phyloP scores from a whole-genome alignment of 768 basidiomycete genomes.

The Favolaschia claudopus region DNA sequence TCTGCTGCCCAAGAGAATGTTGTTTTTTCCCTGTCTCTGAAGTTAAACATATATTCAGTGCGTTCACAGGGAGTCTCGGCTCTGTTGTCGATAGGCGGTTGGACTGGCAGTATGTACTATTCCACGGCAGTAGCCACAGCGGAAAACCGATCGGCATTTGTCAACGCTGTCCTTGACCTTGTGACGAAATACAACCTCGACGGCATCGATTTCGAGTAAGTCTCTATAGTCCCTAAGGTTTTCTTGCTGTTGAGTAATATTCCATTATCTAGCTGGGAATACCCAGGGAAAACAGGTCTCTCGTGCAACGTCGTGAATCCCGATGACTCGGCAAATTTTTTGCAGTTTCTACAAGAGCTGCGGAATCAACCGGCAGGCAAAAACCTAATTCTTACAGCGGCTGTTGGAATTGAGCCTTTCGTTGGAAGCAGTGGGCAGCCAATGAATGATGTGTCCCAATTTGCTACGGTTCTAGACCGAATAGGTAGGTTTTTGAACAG shows the following conservation, averaged over 20 bases:
- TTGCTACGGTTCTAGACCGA: slow-evolving; percentile 76
- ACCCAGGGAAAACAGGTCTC: slow-evolving; percentile 73
- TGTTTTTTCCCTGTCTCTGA: slow-evolving; percentile 28
- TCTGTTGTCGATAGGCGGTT: slow-evolving; percentile 70
- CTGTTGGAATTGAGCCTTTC: slow-evolving; percentile 74
- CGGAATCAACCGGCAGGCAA: slow-evolving; percentile 59
- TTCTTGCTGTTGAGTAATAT: background rate
- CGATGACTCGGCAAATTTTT: slow-evolving; percentile 80
- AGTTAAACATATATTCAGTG: background rate
- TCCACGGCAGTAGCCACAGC: slow-evolving; percentile 63
- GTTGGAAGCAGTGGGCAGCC: slow-evolving; percentile 62
- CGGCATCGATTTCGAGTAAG: slow-evolving; percentile 77
- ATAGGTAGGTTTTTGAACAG: slow-evolving; percentile 51
- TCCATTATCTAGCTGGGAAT: slow-evolving; percentile 75
- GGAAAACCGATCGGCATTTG: slow-evolving; percentile 64
- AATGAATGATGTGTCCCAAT: slow-evolving; percentile 67
- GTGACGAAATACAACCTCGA: slow-evolving; percentile 58
- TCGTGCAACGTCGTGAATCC: slow-evolving; percentile 71
- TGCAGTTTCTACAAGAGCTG: slow-evolving; percentile 77
- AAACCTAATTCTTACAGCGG: slow-evolving; percentile 75
- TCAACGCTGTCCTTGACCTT: slow-evolving; percentile 58
- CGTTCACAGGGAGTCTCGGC: slow-evolving; percentile 59
- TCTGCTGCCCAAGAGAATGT: slow-evolving; percentile 50
- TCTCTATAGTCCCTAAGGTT: slow-evolving; percentile 24
- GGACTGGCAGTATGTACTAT: slow-evolving; percentile 70